Evolutionary conservation across 2,329 filamentous ascomycete genomes (phyloP).

Genomic region (Talaromyces sp.): DNA sequence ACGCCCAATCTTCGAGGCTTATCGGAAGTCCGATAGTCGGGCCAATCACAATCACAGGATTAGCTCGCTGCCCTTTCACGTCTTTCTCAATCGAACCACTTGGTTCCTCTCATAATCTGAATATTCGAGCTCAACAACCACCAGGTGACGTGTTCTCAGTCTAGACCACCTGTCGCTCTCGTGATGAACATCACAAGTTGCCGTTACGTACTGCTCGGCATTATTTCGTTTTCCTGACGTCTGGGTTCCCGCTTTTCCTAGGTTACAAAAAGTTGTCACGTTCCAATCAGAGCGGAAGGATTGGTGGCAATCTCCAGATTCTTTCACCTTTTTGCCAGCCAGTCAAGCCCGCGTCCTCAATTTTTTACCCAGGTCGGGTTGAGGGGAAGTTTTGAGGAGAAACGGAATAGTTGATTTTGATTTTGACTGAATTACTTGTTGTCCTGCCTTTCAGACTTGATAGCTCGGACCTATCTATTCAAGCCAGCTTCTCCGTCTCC

Average conservation of each 20-base stretch:
- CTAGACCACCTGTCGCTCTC: background rate
- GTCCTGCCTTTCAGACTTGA: background rate
- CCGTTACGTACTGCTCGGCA: background rate
- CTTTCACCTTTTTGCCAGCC: background rate
- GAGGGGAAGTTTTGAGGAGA: background rate
- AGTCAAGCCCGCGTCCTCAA: background rate
- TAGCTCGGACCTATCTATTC: background rate
- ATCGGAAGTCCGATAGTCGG: background rate
- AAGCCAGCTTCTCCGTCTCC: background rate
- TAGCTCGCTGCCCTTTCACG: background rate
- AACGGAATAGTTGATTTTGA: background rate
- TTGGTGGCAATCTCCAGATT: conserved; percentile 11
- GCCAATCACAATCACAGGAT: background rate
- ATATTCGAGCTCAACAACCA: background rate
- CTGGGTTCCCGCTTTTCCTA: conserved; percentile 8
- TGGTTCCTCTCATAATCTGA: background rate
- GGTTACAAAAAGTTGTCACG: background rate
- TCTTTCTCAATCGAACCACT: background rate
- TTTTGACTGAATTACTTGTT: background rate
- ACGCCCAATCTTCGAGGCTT: background rate
- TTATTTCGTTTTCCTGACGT: conserved; percentile 10
- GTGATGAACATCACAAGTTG: background rate
- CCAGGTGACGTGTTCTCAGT: conserved; percentile 12
- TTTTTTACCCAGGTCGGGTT: background rate
- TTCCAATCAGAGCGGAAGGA: conserved; percentile 9